Evolutionary conservation across 192 early-diverging fungal species (phyloP), one percentile per base, ranked within the genome.

Genomic region (Backusella morwellensis): DNA sequence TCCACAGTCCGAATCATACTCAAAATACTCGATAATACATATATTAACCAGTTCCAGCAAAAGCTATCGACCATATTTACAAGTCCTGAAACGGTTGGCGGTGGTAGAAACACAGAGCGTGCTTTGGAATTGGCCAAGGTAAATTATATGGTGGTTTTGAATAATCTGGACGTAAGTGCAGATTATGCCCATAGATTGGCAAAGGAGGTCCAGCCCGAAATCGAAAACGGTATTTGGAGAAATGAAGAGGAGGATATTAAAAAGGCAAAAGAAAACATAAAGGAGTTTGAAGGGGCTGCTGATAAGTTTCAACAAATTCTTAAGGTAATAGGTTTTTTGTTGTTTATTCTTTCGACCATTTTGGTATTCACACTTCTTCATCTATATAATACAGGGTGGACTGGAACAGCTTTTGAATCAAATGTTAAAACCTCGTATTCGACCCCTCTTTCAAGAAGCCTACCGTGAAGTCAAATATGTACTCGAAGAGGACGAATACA

Each of bases 401-500:
- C 85, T 98, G 6, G 94, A 98, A 41, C 95, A 97, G 80, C 77
- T 97, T 14, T 94, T 93, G 75, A 81, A 82, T 5, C 92, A 95
- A 73, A 90, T 90, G 63, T 72, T 97, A 29, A 93, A 93, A 82
- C 94, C 94, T 19, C 88, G 92, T 76, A 80, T 98, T 59, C 87
- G 93, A 38, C 86, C 94, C 0, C 82, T 97, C 9, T 85, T 98
- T 47, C 90, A 92, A 77, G 93, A 96, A 21, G 85, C 95, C 7
- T 95, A 94, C 75, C 85, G 90, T 36, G 95, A 97, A 54, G 86
- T 95, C 66, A 95, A 94, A 75, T 99, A 99, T 75, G 92, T 94
- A 4, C 86, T 98, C 19, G 89, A 91, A 21, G 96, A 97, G 63
- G 95, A 98, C 59, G 97, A 99, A 82, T 98, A 97, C 76, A 90